Evolutionary conservation across 2,329 filamentous ascomycete genomes (phyloP), one percentile per base, ranked within the genome.

Genomic region (Amauroascus verrucosus): DNA sequence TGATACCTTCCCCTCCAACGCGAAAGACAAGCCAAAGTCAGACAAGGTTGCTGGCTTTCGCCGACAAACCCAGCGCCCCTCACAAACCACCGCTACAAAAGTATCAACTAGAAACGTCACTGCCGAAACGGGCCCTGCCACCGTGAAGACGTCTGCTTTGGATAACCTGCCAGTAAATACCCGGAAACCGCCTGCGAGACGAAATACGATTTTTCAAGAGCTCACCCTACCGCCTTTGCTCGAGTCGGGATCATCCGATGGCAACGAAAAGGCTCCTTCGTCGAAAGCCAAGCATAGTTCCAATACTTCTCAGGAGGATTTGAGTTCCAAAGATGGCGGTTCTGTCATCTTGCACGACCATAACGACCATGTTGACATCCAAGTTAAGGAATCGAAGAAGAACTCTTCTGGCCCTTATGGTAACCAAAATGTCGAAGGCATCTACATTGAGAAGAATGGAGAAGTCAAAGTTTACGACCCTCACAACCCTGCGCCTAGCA

Each of bases 31-130:
- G 33, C 64, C 59, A 26, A 63, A 64, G 32, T 55, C 57, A 37
- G 63, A 66, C 41, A 72, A 71, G 59, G 66, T 74, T 6, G 66
- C 70, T 14, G 67, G 73, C 30, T 67, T 79, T 43, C 68, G 72
- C 37, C 76, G 79, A 59, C 82, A 81, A n/a, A 79, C 81, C n/a
- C 81, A 85, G 62, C 76, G 82, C 55, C 78, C 79, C 2, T 51
- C 38, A 1, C 48, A 51, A 37, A 14, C 26, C 8, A 14, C 26
- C 48, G 14, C 37, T 16, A 20, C 28, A 8, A 51, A 51, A 16
- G 26, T 9, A 38, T 40, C 14, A 22, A 48, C 18, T 11, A 26
- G 38, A 9, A 37, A 16, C 32, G 16, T 13, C 6, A 28, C 5
- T 6, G 11, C 13, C n/a, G 33, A 48, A 22, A 13, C 33, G 9